Conservation (phyloP, 495 filamentous ascomycete genomes). For the Penicillium waksmanii region DNA sequence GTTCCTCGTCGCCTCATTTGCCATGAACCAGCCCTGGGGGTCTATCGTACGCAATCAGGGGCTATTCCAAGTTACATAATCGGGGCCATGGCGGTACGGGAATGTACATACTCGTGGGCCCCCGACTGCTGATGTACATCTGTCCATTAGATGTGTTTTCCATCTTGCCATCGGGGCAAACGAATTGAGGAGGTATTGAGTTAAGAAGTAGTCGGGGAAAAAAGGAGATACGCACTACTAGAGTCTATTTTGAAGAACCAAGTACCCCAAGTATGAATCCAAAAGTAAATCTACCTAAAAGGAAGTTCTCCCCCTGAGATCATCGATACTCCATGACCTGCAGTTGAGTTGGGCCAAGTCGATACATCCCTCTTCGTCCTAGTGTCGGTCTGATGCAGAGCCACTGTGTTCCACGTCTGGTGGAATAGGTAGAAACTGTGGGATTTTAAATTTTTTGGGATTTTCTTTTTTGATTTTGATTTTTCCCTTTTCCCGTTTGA, state of each 20-base stretch:
- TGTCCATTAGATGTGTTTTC: too few relatives aligned
- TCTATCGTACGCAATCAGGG: slow-evolving; percentile 39
- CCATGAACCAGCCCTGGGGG: slow-evolving; percentile 28
- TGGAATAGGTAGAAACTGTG: slow-evolving; percentile 18
- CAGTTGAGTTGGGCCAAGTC: slow-evolving; percentile 31
- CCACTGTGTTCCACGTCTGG: slow-evolving; percentile 36
- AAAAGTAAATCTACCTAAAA: too few relatives aligned
- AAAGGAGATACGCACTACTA: too few relatives aligned
- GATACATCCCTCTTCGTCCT: slow-evolving; percentile 37
- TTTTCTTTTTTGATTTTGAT: slow-evolving; percentile 7
- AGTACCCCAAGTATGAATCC: too few relatives aligned
- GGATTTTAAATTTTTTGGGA: slow-evolving; percentile 7
- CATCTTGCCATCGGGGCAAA: too few relatives aligned
- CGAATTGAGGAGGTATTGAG: too few relatives aligned
- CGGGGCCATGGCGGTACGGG: slow-evolving; percentile 1
- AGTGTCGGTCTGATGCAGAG: slow-evolving; percentile 35
- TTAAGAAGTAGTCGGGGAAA: too few relatives aligned
- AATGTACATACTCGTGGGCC: not conserved
- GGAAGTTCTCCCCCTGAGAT: slow-evolving; percentile 20
- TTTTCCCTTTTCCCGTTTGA: slow-evolving; percentile 4
- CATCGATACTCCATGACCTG: slow-evolving; percentile 29
- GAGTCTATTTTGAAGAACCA: too few relatives aligned
- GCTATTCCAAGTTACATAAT: slow-evolving; percentile 22
- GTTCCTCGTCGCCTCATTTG: slow-evolving; percentile 36
- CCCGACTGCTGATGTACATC: too few relatives aligned